A percentile compares a stretch with the other conserved stretches of the same genome.
These are phyloP conservation scores for Gonapodya prolifera DNA, from an alignment of 192 early-diverging fungal genomes.

Conservation along the genomic window DNA sequence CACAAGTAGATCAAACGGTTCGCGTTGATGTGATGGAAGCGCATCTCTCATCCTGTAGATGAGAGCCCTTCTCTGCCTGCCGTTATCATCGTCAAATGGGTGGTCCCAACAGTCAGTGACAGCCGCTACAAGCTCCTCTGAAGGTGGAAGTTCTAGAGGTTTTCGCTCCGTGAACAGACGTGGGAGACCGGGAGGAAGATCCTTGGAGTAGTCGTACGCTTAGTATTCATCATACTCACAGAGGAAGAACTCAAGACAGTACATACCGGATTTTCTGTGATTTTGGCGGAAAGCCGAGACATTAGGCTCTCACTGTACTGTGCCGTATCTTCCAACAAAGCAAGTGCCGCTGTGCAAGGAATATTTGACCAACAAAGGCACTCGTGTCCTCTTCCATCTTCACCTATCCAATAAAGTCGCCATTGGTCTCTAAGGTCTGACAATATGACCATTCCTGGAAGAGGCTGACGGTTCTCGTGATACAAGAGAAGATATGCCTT, in stretches of 20 bases:
- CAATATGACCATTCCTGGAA: no score
- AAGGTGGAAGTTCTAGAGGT: not conserved
- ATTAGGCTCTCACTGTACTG: no score
- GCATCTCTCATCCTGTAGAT: not conserved
- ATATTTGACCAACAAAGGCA: no score
- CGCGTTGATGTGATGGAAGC: not conserved
- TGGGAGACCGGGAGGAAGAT: not conserved
- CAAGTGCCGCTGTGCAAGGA: no score
- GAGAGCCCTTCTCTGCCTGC: not conserved
- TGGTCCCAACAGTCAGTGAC: not conserved
- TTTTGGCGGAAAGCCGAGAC: not conserved
- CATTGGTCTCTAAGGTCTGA: no score
- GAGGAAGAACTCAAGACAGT: not conserved
- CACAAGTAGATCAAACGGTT: not conserved
- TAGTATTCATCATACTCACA: slow-evolving; percentile 1
- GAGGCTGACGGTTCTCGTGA: no score
- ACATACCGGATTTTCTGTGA: slow-evolving; percentile 1
- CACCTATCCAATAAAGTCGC: no score
- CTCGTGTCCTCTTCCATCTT: no score
- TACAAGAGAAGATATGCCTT: no score
- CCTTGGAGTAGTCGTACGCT: not conserved
- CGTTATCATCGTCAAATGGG: not conserved
- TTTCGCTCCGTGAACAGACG: not conserved
- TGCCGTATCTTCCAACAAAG: no score
- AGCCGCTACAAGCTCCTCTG: not conserved